Evolutionary conservation across 2,329 filamentous ascomycete genomes (phyloP), one percentile per base, ranked within the genome.

Genomic region (Curvularia verruculosa): DNA sequence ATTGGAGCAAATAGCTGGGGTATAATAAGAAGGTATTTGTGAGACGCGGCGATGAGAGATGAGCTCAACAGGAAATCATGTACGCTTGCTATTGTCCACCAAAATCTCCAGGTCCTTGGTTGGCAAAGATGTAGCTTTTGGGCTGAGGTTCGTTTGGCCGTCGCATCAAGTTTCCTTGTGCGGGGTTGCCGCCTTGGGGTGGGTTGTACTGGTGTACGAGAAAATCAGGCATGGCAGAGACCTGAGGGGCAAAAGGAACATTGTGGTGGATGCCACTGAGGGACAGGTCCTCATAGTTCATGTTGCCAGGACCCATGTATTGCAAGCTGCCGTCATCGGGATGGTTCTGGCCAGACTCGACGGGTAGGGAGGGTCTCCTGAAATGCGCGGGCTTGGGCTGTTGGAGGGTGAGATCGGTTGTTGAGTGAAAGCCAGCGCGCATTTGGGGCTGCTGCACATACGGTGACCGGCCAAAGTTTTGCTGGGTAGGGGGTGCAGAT

Each of bases 401-500:
- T 43, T 62, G 64, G 31, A 74, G 61, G 4, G 71, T 73, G 24
- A 75, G 66, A 40, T 76, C 74, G 12, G 67, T 70, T 12, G 71
- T 68, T 2, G 73, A 74, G 43, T 73, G 72, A 36, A 72, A 75
- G n/a, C 65, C 72, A 46, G 65, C 51, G 28, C 65, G 68, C 57
- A 69, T 66, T 28, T 75, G 73, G 18, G 73, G 66, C 6, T 69
- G 72, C 34, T 71, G 72, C 69, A 76, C 75, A 52, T 75, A 78
- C 7, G 68, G 62, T 26, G 67, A 67, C 9, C 69, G 69, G 15
- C 78, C 72, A 55, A 83, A 83, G 44, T 69, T 75, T 63, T 80
- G 77, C 58, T 82, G 80, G n/a, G 76, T 78, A 2, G 81, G 79
- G 13, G 81, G 81, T 36, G 81, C 81, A 24, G 80, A 82, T 59